phyloP scores from a whole-genome alignment of 1,139 yeast species.

The Yamadazyma triangularis region DNA sequence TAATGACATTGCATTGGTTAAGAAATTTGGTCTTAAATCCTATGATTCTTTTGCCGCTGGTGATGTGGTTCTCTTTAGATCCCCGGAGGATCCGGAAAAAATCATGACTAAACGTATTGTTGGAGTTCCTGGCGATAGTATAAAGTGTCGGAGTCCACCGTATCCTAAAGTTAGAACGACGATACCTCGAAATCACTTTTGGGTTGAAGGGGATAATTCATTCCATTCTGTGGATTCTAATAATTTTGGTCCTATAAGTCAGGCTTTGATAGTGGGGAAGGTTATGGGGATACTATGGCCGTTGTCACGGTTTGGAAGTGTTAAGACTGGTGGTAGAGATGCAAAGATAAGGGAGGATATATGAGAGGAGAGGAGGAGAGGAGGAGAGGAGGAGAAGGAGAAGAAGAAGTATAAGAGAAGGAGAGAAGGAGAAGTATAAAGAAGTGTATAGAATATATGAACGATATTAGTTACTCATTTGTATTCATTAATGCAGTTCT shows the following conservation, averaged over 20 bases:
- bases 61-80: slow-evolving; percentile 72
- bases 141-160: slow-evolving; percentile 52
- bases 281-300: slow-evolving; percentile 71
- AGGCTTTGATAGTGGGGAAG: slow-evolving; percentile 72
- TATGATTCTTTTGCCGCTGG: slow-evolving; percentile 49
- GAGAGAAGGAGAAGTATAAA: no score
- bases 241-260: slow-evolving; percentile 78
- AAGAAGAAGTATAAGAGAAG: no score
- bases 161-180: slow-evolving; percentile 60
- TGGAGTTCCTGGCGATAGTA: slow-evolving; percentile 67
- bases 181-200: slow-evolving; percentile 75
- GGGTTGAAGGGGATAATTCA: slow-evolving; percentile 94
- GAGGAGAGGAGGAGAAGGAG: no score
- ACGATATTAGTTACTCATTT: no score
- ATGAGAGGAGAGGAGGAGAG: not conserved
- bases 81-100: slow-evolving; percentile 74
- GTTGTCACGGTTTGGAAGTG: slow-evolving; percentile 44
- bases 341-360: no score
- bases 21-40: slow-evolving; percentile 55
- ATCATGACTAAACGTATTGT: slow-evolving; percentile 73
- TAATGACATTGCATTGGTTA: slow-evolving; percentile 66
- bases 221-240: slow-evolving; percentile 82
- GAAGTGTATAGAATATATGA: no score
- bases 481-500: no score
- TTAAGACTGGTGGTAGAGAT: slow-evolving; percentile 17